A percentile compares a stretch with the other conserved stretches of the same genome.
These are phyloP conservation scores for Funneliformis caledonium DNA, from an alignment of 371 early-diverging fungal genomes.

Conservation along the genomic window DNA sequence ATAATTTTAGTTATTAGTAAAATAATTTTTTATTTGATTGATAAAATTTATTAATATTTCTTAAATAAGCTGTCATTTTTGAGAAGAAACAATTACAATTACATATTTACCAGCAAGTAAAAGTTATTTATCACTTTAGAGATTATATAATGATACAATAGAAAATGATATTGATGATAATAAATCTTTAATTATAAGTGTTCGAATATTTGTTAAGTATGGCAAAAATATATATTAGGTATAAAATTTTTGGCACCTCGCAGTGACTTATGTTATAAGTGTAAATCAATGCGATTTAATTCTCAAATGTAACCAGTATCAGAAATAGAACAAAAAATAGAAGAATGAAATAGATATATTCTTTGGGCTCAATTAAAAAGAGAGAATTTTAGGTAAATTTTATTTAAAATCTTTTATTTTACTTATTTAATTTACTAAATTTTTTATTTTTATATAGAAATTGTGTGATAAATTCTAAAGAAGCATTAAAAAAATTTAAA, in stretches of 20 bases:
- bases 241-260: background rate
- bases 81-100: no score
- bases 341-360: background rate
- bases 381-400: background rate
- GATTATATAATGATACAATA: background rate
- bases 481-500: background rate
- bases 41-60: no score
- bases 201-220: background rate
- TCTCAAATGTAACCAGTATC: background rate
- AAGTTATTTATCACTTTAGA: no score
- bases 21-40: no score
- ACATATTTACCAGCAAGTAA: no score
- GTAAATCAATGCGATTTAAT: constrained; percentile 1
- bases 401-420: background rate
- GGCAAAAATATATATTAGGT: background rate
- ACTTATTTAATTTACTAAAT: background rate
- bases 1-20: no score
- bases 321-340: background rate
- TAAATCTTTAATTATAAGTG: no score
- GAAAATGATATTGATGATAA: background rate
- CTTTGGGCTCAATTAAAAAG: background rate
- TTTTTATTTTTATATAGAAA: background rate
- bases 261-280: background rate
- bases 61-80: no score
- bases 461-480: background rate